phyloP scores from a whole-genome alignment of 768 basidiomycete species.

The Rhodotorula taiwanensis region DNA sequence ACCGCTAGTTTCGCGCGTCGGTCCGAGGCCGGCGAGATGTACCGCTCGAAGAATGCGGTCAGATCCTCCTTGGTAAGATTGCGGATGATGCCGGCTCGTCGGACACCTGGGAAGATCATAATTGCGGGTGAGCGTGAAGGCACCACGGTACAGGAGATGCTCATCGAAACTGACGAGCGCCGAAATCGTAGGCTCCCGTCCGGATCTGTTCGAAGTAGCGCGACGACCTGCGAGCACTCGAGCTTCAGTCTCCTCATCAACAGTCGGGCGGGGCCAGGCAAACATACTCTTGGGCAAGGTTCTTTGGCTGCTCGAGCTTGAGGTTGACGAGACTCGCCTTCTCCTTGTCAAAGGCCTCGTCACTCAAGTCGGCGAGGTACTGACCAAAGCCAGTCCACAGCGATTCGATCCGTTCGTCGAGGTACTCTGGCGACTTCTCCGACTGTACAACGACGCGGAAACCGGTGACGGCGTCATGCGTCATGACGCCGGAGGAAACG shows the following conservation, averaged over 20 bases:
- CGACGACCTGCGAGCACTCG: conserved; percentile 62
- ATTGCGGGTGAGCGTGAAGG: conserved; percentile 55
- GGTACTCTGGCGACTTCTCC: conserved; percentile 68
- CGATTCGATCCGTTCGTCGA: conserved; percentile 84
- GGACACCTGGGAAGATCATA: conserved; percentile 56
- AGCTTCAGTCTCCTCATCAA: conserved; percentile 79
- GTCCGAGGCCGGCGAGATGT: conserved; percentile 58
- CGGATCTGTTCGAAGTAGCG: conserved; percentile 69
- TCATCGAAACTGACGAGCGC: conserved; percentile 60
- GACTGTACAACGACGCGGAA: conserved; percentile 80
- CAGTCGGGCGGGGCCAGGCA: conserved; percentile 48
- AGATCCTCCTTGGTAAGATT: conserved; percentile 68
- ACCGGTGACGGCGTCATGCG: conserved; percentile 61
- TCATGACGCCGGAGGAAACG: conserved; percentile 51
- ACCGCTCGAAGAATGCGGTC: conserved; percentile 59
- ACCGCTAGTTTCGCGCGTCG: conserved; percentile 76
- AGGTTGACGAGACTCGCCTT: conserved; percentile 72
- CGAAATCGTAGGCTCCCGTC: conserved; percentile 78
- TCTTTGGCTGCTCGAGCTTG: conserved; percentile 80
- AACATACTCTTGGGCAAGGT: conserved; percentile 65
- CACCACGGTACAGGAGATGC: conserved; percentile 66
- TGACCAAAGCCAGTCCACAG: conserved; percentile 66
- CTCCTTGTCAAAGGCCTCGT: conserved; percentile 72
- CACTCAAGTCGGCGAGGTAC: conserved; percentile 60
- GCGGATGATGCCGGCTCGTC: conserved; percentile 61